Evolutionary conservation across 208 protist genomes (phyloP).

Genomic region (Crithidia mellificae): DNA sequence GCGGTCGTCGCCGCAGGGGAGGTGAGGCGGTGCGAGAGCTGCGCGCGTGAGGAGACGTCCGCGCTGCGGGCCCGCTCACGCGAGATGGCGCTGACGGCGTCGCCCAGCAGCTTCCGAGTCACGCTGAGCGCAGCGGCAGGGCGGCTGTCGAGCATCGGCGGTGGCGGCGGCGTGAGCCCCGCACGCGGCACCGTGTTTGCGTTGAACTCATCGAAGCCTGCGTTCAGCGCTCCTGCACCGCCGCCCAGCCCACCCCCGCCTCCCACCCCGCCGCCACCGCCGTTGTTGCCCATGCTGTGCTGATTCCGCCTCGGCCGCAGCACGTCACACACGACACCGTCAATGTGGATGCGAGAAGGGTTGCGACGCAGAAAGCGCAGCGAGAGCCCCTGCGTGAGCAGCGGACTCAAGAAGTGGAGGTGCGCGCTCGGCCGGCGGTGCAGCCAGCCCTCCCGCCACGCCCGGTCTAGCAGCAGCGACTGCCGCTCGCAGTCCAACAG

Average conservation of each 20-base stretch:
- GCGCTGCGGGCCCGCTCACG: constrained; percentile 19
- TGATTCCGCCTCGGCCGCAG: constrained; percentile 10
- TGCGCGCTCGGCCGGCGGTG: constrained; percentile 7
- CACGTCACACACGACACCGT: constrained; percentile 17
- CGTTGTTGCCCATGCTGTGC: background rate
- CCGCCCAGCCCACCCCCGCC: background rate
- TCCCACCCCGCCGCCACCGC: background rate
- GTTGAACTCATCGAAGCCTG: background rate
- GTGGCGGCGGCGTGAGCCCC: constrained; percentile 6
- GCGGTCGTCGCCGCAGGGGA: too few species aligned
- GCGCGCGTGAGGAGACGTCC: background rate
- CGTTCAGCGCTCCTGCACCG: too few species aligned
- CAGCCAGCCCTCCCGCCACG: constrained; percentile 36
- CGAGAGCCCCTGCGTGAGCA: background rate
- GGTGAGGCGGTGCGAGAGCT: constrained; percentile 9
- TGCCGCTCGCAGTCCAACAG: constrained; percentile 41
- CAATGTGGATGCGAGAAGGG: constrained; percentile 13
- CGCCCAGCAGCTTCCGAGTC: constrained; percentile 24
- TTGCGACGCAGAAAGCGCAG: constrained; percentile 7
- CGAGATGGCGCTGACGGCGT: constrained; percentile 29
- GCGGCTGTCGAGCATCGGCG: constrained; percentile 16
- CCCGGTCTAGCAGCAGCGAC: constrained; percentile 36
- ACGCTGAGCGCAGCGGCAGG: constrained; percentile 19
- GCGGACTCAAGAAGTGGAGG: constrained; percentile 7
- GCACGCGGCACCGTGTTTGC: constrained; percentile 9